Base-by-base conservation (phyloP, 2,329 filamentous ascomycete species). In the Lecanicillium sp. region DNA sequence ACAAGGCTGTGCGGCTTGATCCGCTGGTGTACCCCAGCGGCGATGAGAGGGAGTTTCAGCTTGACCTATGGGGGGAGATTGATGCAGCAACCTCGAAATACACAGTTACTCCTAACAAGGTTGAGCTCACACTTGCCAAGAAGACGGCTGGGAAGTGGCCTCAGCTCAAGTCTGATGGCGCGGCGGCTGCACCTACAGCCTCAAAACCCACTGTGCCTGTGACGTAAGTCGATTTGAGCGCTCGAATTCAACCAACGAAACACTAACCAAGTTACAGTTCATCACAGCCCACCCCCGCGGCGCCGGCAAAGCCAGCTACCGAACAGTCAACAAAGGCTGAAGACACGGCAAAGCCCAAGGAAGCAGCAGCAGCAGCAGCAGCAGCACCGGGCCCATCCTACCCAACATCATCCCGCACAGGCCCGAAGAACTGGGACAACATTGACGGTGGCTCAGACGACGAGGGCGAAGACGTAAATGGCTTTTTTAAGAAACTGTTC, bases 361-460 rank as follows among this genome's bases (percentile, higher is more conserved):
- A 18, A 20, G 33, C 37, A 11, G 17, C 30, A 12, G 27, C 28
- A 13, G n/a, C 29, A 17, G 14, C 25, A 11, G 9, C 36, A 4
- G 39, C 12, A 12, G 17, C 39, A 18, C 42, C 20, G 12, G 57
- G 38, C 13, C 84, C 83, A 0, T 62, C 71, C 0, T 96, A 97
- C 56, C 90, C 92, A 1, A 90, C 88, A 0, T 96, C 89, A 1
- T 92, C 90, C 11, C 82, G 80, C 45, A 72, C 65, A 2, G 90
- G 89, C 0, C 78, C 85, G 3, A 95, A 94, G 63, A 76, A 98
- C 62, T 98, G 92, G 92, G 92, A 98, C 57, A 85, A 80, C 45
- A 55, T 96, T 2, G 79, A 52, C 0, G 68, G 68, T 0, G 71
- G 74, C 2, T 70, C 77, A 1, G 79, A 78, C 9, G 71, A 74